Evolutionary conservation across 345 rosid genomes (phyloP), one percentile per base, ranked within the genome.

Genomic region (Cardiospermum halicacabum): DNA sequence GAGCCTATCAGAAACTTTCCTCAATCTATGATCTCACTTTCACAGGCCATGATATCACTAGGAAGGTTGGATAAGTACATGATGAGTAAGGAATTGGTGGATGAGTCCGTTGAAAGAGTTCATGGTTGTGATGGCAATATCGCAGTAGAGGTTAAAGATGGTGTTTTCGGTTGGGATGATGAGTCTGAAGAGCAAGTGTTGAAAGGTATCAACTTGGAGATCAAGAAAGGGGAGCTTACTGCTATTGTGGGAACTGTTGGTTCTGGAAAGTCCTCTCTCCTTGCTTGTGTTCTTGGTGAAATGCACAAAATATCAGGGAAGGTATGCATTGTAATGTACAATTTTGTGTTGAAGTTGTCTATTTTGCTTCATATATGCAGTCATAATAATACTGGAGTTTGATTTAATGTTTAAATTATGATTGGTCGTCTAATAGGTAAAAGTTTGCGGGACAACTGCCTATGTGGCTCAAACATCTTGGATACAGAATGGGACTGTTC

Each of bases 391-490:
- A n/a, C n/a, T 54, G 32, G 24, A 40, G 60, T n/a, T 54, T 54
- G 12, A 40, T 16, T 49, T 36, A n/a, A n/a, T n/a, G 36, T 26
- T 13, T 26, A 36, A n/a, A n/a, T n/a, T 22, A 15, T 27, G 53
- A 21, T 48, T 13, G 22, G n/a, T 72, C 62, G 43, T 68, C 19
- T 42, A 66, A 39, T 76, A 91, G 96, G 92, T 91, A 58, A 81
- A 75, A 75, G 82, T 88, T 56, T 88, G 88, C 55, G 98, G 98
- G 57, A 69, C 81, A 39, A 86, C 90, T 18, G 96, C 94, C 31
- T 93, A 90, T 68, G 96, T 93, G n/a, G 97, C 94, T 21, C 98
- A 93, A 71, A 86, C 97, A 26, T 79, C 98, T 5, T 93, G 98
- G 98, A 90, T 90, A 39, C 97, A 90, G 62, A 90, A 84, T 57